Evolutionary conservation across 1,139 yeast species (phyloP).

Genomic region (Pichia sp.): DNA sequence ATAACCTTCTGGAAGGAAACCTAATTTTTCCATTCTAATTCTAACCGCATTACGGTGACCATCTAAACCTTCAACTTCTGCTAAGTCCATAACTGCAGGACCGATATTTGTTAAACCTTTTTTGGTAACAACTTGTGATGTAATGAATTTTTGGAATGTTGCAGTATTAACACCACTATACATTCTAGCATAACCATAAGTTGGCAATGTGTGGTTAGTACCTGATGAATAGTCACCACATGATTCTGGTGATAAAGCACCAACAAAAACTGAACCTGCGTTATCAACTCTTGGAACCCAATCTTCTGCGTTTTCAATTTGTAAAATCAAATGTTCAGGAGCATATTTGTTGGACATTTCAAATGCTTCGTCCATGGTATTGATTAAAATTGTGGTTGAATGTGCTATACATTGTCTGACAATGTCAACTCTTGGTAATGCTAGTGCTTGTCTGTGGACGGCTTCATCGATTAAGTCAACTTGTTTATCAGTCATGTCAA

Average conservation of each 20-base stretch:
- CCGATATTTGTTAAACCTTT: constrained; percentile 86
- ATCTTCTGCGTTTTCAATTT: constrained; percentile 66
- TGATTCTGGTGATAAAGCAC: constrained; percentile 92
- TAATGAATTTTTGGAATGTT: constrained; percentile 90
- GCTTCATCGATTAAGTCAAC: constrained; percentile 70
- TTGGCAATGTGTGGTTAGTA: constrained; percentile 95
- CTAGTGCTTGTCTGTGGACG: constrained; percentile 72
- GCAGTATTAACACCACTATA: constrained; percentile 96
- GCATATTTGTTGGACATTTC: constrained; percentile 83
- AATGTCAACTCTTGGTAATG: constrained; percentile 89
- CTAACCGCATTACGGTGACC: constrained; percentile 96
- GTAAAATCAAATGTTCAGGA: constrained; percentile 94
- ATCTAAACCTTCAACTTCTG: constrained; percentile 94
- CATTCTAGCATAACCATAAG: constrained; percentile 96
- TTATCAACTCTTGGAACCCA: constrained; percentile 73
- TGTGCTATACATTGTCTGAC: constrained; percentile 89
- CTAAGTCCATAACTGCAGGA: constrained; percentile 90
- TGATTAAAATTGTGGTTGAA: constrained; percentile 71
- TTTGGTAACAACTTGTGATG: constrained; percentile 83
- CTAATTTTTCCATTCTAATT: constrained; percentile 80
- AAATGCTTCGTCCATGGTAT: constrained; percentile 69
- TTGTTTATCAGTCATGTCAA: constrained; percentile 54
- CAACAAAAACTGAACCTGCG: constrained; percentile 96
- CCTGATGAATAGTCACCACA: constrained; percentile 98
- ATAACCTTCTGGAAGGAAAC: constrained; percentile 29